Evolutionary conservation across 495 filamentous ascomycete genomes (phyloP), one percentile per base, ranked within the genome.

Genomic region (Xylaria grammica): DNA sequence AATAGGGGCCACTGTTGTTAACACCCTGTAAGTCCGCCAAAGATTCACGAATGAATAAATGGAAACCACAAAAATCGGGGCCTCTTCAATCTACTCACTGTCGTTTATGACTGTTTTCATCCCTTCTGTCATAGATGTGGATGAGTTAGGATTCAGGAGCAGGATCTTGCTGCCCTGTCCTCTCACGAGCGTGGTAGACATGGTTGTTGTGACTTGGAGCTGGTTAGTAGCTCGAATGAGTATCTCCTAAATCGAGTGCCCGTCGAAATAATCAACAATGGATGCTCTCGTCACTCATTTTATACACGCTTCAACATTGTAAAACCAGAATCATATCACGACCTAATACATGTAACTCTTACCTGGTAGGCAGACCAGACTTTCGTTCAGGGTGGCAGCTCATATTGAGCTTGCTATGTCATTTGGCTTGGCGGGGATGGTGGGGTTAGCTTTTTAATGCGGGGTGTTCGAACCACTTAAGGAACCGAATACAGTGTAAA

Each of bases 111-210:
- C 82, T 0, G 87, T 84, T 52, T 83, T 84, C 57, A 97, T 77
- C 4, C 85, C 87, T 10, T 87, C 81, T 0, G 94, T 97, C 93
- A 98, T 97, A 51, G 86, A 81, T 42, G 77, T 69, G 2, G 89
- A 93, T 26, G 92, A 94, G 77, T 98, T 98, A 34, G 94, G 94
- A 70, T 98, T 97, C 75, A 97, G 86, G 67, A 97, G 83, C 67
- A 97, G 79, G 69, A 97, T 91, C 48, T 74, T 79, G 57, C 61
- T 69, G 63, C 65, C 69, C 48, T 56, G 70, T 30, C 75, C 72
- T 30, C 72, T 52, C 27, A 75, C 66, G n/a, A 67, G 58, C 22
- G 58, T 58, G 15, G 44, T 51, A 30, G 52, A 29, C 53, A 58
- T 57, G 15, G 13, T 58, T 4, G 50, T 24, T 30, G 27, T 11